phyloP scores from a whole-genome alignment of 495 filamentous ascomycete genomes.

The Daldinia vernicosa region DNA sequence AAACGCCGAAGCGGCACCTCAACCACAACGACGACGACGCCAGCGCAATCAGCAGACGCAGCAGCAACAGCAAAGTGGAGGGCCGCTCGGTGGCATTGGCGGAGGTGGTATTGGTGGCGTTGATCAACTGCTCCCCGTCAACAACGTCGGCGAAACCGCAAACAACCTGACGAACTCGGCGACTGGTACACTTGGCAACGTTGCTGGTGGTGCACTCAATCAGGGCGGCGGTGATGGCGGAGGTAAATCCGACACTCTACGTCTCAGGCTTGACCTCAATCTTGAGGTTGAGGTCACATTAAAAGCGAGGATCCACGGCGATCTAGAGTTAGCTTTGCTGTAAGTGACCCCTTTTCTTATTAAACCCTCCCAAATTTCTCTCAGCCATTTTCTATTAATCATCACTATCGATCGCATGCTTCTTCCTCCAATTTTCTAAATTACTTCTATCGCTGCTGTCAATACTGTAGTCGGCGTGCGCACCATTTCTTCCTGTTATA shows the following conservation, averaged over 20 bases:
- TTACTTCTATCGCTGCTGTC: too few species aligned
- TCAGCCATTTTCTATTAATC: not conserved
- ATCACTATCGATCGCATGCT: not conserved
- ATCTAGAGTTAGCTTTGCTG: slow-evolving; percentile 86
- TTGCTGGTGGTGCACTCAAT: slow-evolving; percentile 58
- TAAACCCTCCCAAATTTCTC: slow-evolving; percentile 2
- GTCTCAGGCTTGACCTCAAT: slow-evolving; percentile 82
- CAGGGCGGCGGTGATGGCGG: slow-evolving; percentile 40
- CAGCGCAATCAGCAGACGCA: slow-evolving; percentile 49
- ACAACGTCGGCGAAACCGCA: slow-evolving; percentile 71
- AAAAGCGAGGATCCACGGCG: slow-evolving; percentile 93
- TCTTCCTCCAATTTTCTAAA: not conserved
- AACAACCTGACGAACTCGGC: slow-evolving; percentile 68
- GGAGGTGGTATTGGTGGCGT: slow-evolving; percentile 57
- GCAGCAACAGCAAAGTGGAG: slow-evolving; percentile 56
- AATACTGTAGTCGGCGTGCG: not conserved
- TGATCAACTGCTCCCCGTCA: slow-evolving; percentile 52
- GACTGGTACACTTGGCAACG: slow-evolving; percentile 66
- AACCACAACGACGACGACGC: slow-evolving; percentile 34
- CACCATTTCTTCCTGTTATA: slow-evolving; percentile 23
- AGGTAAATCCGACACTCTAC: slow-evolving; percentile 74
- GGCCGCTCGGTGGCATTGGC: slow-evolving; percentile 63
- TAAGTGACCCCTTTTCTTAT: slow-evolving; percentile 56
- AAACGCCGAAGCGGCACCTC: slow-evolving; percentile 53
- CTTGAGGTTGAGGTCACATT: slow-evolving; percentile 89